Conservation (phyloP, 2,329 filamentous ascomycete species). For the Alternaria rosae region DNA sequence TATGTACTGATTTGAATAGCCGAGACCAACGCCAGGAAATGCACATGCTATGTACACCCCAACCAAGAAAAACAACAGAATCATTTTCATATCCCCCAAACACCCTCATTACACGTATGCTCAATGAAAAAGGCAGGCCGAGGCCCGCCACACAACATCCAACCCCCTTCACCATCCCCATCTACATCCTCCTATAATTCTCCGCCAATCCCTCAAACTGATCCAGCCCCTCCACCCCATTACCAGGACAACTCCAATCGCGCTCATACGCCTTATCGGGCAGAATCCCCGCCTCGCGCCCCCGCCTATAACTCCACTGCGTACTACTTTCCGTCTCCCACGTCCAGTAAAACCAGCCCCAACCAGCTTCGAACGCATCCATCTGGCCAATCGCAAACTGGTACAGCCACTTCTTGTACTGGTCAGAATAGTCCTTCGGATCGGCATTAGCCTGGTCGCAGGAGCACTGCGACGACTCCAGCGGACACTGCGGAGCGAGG, state of each 20-base stretch:
- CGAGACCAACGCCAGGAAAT: neutral
- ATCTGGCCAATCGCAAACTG: conserved; percentile 97
- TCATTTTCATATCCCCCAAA: neutral
- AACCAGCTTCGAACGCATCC: conserved; percentile 88
- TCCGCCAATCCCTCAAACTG: conserved; percentile 55
- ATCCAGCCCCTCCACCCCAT: conserved; percentile 41
- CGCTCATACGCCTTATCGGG: conserved; percentile 62
- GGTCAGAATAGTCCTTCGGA: conserved; percentile 68
- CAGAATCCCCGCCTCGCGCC: conserved; percentile 78
- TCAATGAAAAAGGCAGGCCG: neutral
- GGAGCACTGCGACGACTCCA: conserved; percentile 66
- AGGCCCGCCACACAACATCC: neutral
- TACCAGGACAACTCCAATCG: conserved; percentile 52
- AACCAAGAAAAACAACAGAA: neutral
- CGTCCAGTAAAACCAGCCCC: conserved; percentile 99
- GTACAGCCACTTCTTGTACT: conserved; percentile 84
- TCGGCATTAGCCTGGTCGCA: conserved; percentile 81
- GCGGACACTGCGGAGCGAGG: conserved; percentile 76
- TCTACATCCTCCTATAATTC: conserved; percentile 44
- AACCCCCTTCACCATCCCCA: neutral
- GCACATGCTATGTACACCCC: neutral
- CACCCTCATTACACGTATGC: neutral
- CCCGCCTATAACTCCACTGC: conserved; percentile 93
- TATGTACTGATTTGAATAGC: neutral
- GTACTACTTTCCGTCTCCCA: conserved; percentile 87